Percentiles rank a stretch among this genome's conserved stretches.
Evolutionary conservation across 345 rosid genomes (phyloP).

Genomic region (Acer yangbiense): DNA sequence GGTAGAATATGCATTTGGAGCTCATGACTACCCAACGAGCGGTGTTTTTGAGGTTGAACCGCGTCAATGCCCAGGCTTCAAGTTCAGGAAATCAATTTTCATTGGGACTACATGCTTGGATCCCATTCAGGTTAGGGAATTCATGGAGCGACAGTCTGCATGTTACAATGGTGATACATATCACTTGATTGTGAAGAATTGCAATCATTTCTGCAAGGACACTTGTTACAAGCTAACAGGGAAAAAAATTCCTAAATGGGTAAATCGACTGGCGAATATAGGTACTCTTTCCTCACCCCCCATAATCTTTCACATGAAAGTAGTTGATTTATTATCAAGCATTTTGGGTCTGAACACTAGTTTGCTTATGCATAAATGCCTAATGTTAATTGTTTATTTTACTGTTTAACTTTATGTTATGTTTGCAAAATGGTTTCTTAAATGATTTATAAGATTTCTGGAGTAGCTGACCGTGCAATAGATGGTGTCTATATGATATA

Average conservation of each 20-base stretch:
- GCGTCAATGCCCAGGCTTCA: slow-evolving; percentile 89
- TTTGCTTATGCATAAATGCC: background rate
- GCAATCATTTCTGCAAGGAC: slow-evolving; percentile 93
- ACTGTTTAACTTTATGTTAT: background rate
- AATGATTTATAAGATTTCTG: too few relatives aligned
- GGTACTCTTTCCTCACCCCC: slow-evolving; percentile 40
- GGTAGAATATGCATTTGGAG: slow-evolving; percentile 97
- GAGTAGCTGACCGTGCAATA: background rate
- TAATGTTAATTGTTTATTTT: background rate
- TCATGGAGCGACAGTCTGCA: slow-evolving; percentile 78
- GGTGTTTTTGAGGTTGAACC: slow-evolving; percentile 98
- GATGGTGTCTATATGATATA: slow-evolving; percentile 18
- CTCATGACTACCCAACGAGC: slow-evolving; percentile 82
- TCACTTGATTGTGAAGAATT: slow-evolving; percentile 88
- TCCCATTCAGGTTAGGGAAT: slow-evolving; percentile 77
- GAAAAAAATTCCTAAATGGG: slow-evolving; percentile 85
- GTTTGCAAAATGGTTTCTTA: background rate
- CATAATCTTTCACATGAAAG: background rate
- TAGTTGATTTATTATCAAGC: background rate
- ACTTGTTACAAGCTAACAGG: slow-evolving; percentile 74
- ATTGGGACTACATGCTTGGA: slow-evolving; percentile 88
- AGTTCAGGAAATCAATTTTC: slow-evolving; percentile 84
- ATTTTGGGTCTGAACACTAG: background rate
- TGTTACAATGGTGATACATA: slow-evolving; percentile 82
- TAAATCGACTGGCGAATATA: slow-evolving; percentile 85